phyloP scores from a whole-genome alignment of 2,329 filamentous ascomycete genomes.

The Diaporthe ampelina region DNA sequence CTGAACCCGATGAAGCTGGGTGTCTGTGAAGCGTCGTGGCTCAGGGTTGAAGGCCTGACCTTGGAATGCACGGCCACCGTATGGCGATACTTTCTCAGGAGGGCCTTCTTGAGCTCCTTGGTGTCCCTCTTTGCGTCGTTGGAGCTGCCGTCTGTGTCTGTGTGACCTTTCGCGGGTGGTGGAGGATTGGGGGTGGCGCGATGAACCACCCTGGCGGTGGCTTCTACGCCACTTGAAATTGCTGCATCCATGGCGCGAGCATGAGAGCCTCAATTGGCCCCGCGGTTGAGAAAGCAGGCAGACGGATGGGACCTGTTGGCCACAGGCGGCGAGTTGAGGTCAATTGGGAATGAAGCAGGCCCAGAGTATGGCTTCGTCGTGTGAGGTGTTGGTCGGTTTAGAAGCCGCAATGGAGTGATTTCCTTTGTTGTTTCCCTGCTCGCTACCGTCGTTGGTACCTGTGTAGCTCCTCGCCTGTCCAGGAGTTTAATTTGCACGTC shows the following conservation, averaged over 20 bases:
- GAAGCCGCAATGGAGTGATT: conserved; percentile 22
- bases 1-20: conserved; percentile 95
- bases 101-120: conserved; percentile 52
- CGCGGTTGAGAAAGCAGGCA: background rate
- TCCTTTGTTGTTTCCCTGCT: conserved; percentile 24
- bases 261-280: conserved; percentile 31
- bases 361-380: conserved; percentile 1
- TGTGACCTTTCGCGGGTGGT: background rate
- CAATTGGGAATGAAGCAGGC: conserved; percentile 5
- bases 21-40: conserved; percentile 80
- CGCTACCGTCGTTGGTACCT: conserved; percentile 2
- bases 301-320: background rate
- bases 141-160: conserved; percentile 38
- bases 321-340: background rate
- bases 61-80: conserved; percentile 86
- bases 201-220: conserved; percentile 25
- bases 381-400: background rate
- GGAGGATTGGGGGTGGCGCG: conserved; percentile 29
- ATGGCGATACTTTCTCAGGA: conserved; percentile 84
- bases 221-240: conserved; percentile 36
- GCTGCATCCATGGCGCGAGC: conserved; percentile 38
- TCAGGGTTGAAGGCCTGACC: conserved; percentile 82
- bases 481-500: conserved; percentile 6
- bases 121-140: conserved; percentile 47
- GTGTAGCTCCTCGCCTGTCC: conserved; percentile 3